phyloP scores from a whole-genome alignment of 2,329 filamentous ascomycete genomes.

The Aspergillus arachidicola region DNA sequence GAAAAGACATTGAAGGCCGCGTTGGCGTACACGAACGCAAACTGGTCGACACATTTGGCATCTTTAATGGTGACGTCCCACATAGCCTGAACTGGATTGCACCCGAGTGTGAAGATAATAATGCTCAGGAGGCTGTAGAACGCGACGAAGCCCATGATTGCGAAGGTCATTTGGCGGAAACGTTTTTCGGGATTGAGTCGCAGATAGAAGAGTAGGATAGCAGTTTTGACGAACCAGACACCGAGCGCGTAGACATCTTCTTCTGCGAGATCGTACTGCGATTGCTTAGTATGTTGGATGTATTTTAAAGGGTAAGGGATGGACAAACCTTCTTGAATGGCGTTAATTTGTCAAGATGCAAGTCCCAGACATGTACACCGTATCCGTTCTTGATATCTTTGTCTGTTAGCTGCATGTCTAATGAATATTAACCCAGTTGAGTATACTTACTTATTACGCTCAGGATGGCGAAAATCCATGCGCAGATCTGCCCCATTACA shows the following conservation, averaged over 20 bases:
- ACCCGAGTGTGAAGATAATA: conserved; percentile 18
- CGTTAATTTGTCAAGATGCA: conserved; percentile 13
- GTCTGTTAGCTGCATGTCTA: neutral
- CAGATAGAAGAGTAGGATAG: conserved; percentile 23
- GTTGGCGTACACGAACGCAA: conserved; percentile 19
- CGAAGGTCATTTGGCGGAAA: conserved; percentile 21
- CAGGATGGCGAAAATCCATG: conserved; percentile 18
- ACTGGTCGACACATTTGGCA: conserved; percentile 15
- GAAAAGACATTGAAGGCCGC: conserved; percentile 19
- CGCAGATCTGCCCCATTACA: conserved; percentile 14
- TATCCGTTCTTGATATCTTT: conserved; percentile 19
- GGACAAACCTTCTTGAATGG: conserved; percentile 16
- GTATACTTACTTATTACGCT: conserved; percentile 13
- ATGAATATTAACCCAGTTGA: neutral
- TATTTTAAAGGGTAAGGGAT: neutral
- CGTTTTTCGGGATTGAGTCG: conserved; percentile 20
- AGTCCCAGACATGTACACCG: conserved; percentile 18
- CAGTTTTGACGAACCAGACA: conserved; percentile 22
- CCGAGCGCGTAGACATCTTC: conserved; percentile 18
- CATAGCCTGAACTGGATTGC: conserved; percentile 14
- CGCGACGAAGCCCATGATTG: conserved; percentile 20
- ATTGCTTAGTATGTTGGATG: neutral
- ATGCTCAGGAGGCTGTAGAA: conserved; percentile 20
- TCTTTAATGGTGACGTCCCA: conserved; percentile 19
- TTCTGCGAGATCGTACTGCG: conserved; percentile 17